phyloP scores from a whole-genome alignment of 2,329 filamentous ascomycete species.

The Alternaria gaisen region DNA sequence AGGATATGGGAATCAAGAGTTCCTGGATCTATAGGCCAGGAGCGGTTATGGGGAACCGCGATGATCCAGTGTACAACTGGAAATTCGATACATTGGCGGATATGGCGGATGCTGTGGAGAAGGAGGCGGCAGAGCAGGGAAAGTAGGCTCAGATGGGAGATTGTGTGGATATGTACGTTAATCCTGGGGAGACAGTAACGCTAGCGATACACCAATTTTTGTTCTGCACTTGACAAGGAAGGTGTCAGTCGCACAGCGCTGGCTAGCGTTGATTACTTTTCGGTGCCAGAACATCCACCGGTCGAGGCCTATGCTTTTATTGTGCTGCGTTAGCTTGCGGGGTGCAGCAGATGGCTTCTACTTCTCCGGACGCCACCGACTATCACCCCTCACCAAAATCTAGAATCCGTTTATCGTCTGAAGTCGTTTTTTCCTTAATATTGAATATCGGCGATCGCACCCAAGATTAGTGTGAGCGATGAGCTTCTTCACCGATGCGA shows the following conservation, averaged over 20 bases:
- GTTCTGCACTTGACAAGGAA: slow-evolving; percentile 1
- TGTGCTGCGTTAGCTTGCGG: slow-evolving; percentile 4
- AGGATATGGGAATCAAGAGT: slow-evolving; percentile 66
- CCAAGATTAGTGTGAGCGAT: neutral
- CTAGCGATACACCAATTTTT: slow-evolving; percentile 3
- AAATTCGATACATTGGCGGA: slow-evolving; percentile 67
- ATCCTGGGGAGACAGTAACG: neutral
- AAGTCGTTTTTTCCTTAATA: neutral
- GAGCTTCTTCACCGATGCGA: neutral
- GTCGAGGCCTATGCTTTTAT: neutral
- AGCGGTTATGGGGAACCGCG: slow-evolving; percentile 55
- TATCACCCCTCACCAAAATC: neutral
- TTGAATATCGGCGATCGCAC: neutral
- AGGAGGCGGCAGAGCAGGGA: slow-evolving; percentile 33
- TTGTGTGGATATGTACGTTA: neutral
- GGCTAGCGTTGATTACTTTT: neutral
- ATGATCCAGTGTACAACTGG: slow-evolving; percentile 58
- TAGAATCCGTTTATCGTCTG: neutral
- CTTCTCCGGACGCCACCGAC: slow-evolving; percentile 1
- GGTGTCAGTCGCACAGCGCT: neutral
- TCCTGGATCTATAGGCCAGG: slow-evolving; percentile 71
- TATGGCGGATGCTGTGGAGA: slow-evolving; percentile 66
- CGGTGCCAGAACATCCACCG: slow-evolving; percentile 6
- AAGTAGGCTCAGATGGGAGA: slow-evolving; percentile 3
- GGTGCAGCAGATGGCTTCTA: neutral